phyloP scores from a whole-genome alignment of 75 land plant species.

The Larix kaempferi region DNA sequence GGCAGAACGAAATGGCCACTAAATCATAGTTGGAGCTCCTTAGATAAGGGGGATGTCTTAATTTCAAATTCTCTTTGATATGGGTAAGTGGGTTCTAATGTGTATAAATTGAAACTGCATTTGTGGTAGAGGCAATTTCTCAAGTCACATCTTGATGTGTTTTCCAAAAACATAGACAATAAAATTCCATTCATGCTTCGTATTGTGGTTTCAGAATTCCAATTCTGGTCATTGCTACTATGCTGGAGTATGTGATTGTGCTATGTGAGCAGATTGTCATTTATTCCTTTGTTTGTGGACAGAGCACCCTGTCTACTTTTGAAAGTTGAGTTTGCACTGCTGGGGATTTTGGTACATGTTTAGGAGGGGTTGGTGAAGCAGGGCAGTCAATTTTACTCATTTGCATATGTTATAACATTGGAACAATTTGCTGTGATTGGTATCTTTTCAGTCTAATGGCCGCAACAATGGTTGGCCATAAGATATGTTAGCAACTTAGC shows the following conservation, averaged over 20 bases:
- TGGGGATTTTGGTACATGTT: constrained; percentile 80
- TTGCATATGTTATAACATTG: constrained; percentile 73
- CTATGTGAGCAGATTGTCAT: constrained; percentile 81
- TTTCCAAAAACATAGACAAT: background rate
- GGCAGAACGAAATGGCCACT: no score
- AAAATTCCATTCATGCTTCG: background rate
- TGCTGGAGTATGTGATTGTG: constrained; percentile 42
- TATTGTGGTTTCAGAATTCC: background rate
- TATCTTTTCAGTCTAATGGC: constrained; percentile 88
- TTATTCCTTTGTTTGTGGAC: constrained; percentile 97
- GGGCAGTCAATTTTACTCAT: constrained; percentile 72
- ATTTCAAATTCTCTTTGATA: background rate
- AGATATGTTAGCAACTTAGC: constrained; percentile 96
- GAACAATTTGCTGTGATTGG: constrained; percentile 86
- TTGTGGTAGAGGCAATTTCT: background rate
- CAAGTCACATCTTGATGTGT: background rate
- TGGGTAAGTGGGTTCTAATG: background rate
- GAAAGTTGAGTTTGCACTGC: constrained; percentile 85
- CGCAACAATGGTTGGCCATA: constrained; percentile 94
- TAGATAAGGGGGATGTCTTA: background rate
- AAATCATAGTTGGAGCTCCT: background rate
- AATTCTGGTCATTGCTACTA: background rate
- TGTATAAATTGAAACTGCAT: background rate
- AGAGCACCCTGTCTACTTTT: constrained; percentile 82
- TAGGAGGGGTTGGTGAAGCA: constrained; percentile 95